These are phyloP conservation scores for Oligophagozyma castellii DNA, from an alignment of 1,139 yeast genomes.

Conservation along the genomic window DNA sequence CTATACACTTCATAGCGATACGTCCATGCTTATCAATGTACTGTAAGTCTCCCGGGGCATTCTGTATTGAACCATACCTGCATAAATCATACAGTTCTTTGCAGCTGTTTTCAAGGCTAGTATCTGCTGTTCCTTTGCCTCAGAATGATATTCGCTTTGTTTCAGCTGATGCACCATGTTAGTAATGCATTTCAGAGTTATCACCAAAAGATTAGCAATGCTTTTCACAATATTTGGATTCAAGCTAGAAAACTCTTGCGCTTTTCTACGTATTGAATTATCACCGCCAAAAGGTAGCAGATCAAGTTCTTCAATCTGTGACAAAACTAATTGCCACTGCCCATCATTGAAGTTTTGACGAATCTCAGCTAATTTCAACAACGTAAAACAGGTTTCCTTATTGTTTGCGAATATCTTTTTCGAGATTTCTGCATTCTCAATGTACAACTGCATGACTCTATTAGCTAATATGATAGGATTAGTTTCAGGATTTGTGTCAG, in stretches of 20 bases:
- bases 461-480: conserved; percentile 41
- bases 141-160: conserved; percentile 30
- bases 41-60: conserved; percentile 90
- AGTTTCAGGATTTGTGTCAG: conserved; percentile 27
- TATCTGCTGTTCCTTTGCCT: conserved; percentile 41
- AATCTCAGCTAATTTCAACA: conserved; percentile 55
- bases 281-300: conserved; percentile 43
- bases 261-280: conserved; percentile 38
- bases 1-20: conserved; percentile 18
- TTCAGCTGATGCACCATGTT: conserved; percentile 38
- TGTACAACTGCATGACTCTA: conserved; percentile 40
- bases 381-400: conserved; percentile 48
- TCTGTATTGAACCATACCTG: conserved; percentile 89
- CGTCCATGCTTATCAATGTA: conserved; percentile 57
- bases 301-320: conserved; percentile 42
- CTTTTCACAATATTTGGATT: conserved; percentile 67
- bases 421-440: conserved; percentile 31
- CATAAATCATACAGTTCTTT: conserved; percentile 82
- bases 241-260: conserved; percentile 44
- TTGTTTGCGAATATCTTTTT: conserved; percentile 35
- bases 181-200: conserved; percentile 69
- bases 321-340: conserved; percentile 51
- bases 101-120: conserved; percentile 52
- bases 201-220: conserved; percentile 65
- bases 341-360: conserved; percentile 45